Conservation (phyloP, 1,284 basidiomycete genomes). For the Sparassis latifolia region DNA sequence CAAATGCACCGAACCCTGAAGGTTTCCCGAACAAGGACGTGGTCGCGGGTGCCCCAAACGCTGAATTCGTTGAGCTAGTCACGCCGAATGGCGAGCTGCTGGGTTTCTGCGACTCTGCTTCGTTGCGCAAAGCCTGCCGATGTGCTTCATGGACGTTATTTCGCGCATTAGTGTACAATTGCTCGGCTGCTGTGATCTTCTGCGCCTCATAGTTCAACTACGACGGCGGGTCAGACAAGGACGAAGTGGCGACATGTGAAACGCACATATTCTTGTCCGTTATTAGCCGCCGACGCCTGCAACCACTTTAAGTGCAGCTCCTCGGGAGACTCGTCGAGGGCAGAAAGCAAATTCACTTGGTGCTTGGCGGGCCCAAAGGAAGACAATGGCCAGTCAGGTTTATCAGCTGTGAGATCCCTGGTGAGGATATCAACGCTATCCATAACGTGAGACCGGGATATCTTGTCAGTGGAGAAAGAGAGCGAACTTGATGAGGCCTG, state of each 20-base stretch:
- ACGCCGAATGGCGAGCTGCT: slow-evolving; percentile 10
- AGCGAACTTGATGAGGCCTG: slow-evolving; percentile 37
- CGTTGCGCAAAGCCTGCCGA: slow-evolving; percentile 40
- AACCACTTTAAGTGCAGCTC: slow-evolving; percentile 73
- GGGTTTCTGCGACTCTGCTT: slow-evolving; percentile 16
- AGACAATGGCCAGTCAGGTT: slow-evolving; percentile 79
- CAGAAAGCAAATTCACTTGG: slow-evolving; percentile 64
- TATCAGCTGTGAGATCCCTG: slow-evolving; percentile 57
- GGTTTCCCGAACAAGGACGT: slow-evolving; percentile 38
- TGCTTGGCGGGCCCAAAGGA: slow-evolving; percentile 76
- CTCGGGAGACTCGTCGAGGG: slow-evolving; percentile 74
- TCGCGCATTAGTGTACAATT: slow-evolving; percentile 38
- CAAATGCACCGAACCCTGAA: slow-evolving; percentile 17
- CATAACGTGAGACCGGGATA: slow-evolving; percentile 10
- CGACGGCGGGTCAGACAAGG: neutral
- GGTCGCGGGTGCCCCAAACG: slow-evolving; percentile 22
- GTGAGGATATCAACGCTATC: slow-evolving; percentile 52
- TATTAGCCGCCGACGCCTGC: slow-evolving; percentile 51
- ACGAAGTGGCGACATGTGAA: neutral
- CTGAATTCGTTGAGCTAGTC: slow-evolving; percentile 2
- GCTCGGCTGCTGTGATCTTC: slow-evolving; percentile 34
- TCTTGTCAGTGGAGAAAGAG: slow-evolving; percentile 11
- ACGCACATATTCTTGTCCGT: slow-evolving; percentile 66
- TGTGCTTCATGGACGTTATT: slow-evolving; percentile 42
- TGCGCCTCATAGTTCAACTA: slow-evolving; percentile 53